A percentile compares a stretch with the other conserved stretches of the same genome.
phyloP scores from a whole-genome alignment of 768 basidiomycete genomes.

The Baorangia bicolor region DNA sequence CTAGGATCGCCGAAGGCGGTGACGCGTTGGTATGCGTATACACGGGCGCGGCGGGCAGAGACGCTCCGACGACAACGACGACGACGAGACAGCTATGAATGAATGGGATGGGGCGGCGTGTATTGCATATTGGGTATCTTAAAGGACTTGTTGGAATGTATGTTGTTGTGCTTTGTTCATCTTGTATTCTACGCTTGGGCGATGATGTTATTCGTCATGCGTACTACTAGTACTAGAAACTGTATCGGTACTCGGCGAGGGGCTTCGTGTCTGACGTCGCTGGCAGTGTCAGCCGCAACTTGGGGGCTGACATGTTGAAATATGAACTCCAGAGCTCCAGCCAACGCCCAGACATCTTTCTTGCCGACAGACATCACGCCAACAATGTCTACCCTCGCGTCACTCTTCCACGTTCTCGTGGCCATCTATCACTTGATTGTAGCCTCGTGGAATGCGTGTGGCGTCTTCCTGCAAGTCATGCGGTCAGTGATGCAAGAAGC shows the following conservation, averaged over 20 bases:
- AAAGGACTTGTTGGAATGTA: background rate
- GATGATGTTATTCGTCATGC: background rate
- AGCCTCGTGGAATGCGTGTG: conserved; percentile 11
- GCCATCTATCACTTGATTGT: conserved; percentile 2
- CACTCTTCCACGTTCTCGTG: conserved; percentile 3
- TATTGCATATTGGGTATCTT: background rate
- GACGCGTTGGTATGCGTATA: background rate
- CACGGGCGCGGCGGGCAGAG: background rate
- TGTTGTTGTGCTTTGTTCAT: background rate
- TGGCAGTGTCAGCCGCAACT: background rate
- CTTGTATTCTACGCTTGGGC: background rate
- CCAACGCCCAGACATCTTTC: background rate
- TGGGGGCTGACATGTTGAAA: conserved; percentile 4
- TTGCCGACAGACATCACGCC: background rate
- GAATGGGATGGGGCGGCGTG: background rate
- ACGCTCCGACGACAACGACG: background rate
- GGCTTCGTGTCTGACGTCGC: too few species aligned
- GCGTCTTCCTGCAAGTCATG: conserved; percentile 12
- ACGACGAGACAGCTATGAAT: background rate
- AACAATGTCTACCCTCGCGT: conserved; percentile 1
- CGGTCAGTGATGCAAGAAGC: conserved; percentile 11
- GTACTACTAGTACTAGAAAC: background rate
- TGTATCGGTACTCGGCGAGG: conserved; percentile 1
- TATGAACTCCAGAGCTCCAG: background rate
- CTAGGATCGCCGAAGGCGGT: background rate